A percentile compares a stretch with the other conserved stretches of the same genome.
These are phyloP conservation scores for Macrocybe gigantea DNA, from an alignment of 768 basidiomycete genomes.

Conservation along the genomic window DNA sequence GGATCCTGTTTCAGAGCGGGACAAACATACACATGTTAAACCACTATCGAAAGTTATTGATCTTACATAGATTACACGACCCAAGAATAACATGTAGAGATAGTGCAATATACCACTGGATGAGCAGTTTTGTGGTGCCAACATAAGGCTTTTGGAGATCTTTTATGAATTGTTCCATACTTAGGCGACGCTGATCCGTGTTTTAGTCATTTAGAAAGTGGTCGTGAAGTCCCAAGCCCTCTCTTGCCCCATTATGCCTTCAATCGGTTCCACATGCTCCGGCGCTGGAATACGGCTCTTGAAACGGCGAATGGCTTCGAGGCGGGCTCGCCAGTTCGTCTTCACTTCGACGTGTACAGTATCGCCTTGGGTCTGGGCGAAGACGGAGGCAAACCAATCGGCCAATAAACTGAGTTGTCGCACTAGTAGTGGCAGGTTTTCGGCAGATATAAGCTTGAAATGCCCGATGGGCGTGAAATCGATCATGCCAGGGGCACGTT, in stretches of 20 bases:
- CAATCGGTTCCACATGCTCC: conserved; percentile 24
- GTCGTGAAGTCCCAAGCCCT: conserved; percentile 53
- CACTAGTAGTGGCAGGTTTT: conserved; percentile 80
- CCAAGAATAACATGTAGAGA: too few species aligned
- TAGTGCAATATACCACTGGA: too few species aligned
- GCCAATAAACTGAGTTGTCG: conserved; percentile 83
- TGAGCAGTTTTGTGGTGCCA: too few species aligned
- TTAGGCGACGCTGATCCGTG: conserved; percentile 1
- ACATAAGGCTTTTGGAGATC: too few species aligned
- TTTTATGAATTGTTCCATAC: too few species aligned
- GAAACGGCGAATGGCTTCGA: conserved; percentile 77
- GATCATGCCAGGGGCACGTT: conserved; percentile 84
- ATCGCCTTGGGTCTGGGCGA: conserved; percentile 66
- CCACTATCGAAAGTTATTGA: too few species aligned
- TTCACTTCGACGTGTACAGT: conserved; percentile 70
- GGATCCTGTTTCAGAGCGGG: too few species aligned
- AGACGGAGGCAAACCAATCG: conserved; percentile 89
- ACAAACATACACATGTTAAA: too few species aligned
- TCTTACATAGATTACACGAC: too few species aligned
- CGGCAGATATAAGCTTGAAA: conserved; percentile 91
- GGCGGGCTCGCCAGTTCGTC: conserved; percentile 83
- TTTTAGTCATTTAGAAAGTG: conserved; percentile 25
- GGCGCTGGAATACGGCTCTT: conserved; percentile 30
- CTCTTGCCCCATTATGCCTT: conserved; percentile 42
- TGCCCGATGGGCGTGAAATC: conserved; percentile 91